These are phyloP conservation scores for Xylariaceae sp. DNA, from an alignment of 2,329 filamentous ascomycete species.

Conservation along the genomic window DNA sequence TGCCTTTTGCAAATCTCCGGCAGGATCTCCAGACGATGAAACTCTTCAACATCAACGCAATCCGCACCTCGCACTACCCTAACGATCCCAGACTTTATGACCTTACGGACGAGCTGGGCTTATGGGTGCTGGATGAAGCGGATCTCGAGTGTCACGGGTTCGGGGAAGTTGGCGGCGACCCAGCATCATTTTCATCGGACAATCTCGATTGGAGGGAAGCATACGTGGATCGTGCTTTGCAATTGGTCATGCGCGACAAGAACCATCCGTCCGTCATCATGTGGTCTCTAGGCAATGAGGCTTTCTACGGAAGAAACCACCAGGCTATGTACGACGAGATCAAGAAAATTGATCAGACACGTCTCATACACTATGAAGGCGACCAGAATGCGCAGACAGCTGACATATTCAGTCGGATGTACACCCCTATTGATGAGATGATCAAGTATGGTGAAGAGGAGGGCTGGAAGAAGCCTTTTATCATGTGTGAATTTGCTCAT, in stretches of 20 bases:
- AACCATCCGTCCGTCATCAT: constrained; percentile 68
- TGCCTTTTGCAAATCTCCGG: constrained; percentile 63
- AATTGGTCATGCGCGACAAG: constrained; percentile 62
- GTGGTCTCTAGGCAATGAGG: constrained; percentile 74
- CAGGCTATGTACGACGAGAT: constrained; percentile 68
- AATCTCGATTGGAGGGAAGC: constrained; percentile 64
- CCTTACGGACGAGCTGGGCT: constrained; percentile 63
- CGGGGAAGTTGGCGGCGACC: constrained; percentile 43
- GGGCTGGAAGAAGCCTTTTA: constrained; percentile 57
- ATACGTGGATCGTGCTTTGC: constrained; percentile 67
- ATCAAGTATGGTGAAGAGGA: constrained; percentile 44
- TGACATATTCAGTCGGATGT: constrained; percentile 70
- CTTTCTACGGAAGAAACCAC: constrained; percentile 70
- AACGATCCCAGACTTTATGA: constrained; percentile 64
- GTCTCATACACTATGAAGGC: constrained; percentile 68
- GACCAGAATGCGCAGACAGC: constrained; percentile 60
- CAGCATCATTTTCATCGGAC: constrained; percentile 57
- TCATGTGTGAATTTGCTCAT: constrained; percentile 59
- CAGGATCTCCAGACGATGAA: constrained; percentile 69
- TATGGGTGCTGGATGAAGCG: constrained; percentile 64
- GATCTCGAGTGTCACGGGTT: constrained; percentile 60
- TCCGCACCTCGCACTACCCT: constrained; percentile 69
- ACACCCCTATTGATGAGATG: constrained; percentile 54
- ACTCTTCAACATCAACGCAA: constrained; percentile 68
- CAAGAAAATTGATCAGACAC: constrained; percentile 56